A percentile compares a stretch with the other conserved stretches of the same genome.
phyloP scores from a whole-genome alignment of 2,329 filamentous ascomycete genomes.

The Metarhizium album region DNA sequence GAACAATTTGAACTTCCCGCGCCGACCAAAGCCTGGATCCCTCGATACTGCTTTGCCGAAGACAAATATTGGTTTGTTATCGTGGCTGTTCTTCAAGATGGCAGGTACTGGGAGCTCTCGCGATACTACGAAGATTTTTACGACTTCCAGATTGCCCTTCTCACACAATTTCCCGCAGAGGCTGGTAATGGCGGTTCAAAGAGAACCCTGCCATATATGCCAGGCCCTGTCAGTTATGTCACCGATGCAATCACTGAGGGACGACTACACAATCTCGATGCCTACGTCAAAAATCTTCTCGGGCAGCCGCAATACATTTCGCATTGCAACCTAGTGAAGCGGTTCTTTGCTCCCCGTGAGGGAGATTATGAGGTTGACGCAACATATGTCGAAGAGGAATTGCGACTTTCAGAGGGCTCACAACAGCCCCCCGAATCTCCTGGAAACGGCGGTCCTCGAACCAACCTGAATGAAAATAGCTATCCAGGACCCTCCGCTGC shows the following conservation, averaged over 20 bases:
- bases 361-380: slow-evolving; percentile 90
- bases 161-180: slow-evolving; percentile 85
- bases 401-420: slow-evolving; percentile 61
- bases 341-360: slow-evolving; percentile 82
- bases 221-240: slow-evolving; percentile 91
- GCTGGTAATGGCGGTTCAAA: slow-evolving; percentile 71
- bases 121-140: slow-evolving; percentile 98
- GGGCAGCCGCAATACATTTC: slow-evolving; percentile 76
- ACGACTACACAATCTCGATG: slow-evolving; percentile 81
- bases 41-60: slow-evolving; percentile 88
- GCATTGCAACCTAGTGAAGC: slow-evolving; percentile 70
- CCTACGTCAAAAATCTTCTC: slow-evolving; percentile 88
- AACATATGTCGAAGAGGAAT: slow-evolving; percentile 62
- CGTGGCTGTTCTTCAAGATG: slow-evolving; percentile 82
- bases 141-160: slow-evolving; percentile 91
- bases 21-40: slow-evolving; percentile 74
- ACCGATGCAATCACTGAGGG: slow-evolving; percentile 97
- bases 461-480: slow-evolving; percentile 47
- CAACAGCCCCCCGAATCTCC: slow-evolving; percentile 57
- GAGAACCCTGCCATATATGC: slow-evolving; percentile 91
- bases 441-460: slow-evolving; percentile 47
- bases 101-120: slow-evolving; percentile 82
- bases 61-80: slow-evolving; percentile 99
- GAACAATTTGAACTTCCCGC: slow-evolving; percentile 51
- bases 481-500: slow-evolving; percentile 44